Evolutionary conservation across 768 basidiomycete genomes (phyloP).

Genomic region (Daedaleopsis sinensis): DNA sequence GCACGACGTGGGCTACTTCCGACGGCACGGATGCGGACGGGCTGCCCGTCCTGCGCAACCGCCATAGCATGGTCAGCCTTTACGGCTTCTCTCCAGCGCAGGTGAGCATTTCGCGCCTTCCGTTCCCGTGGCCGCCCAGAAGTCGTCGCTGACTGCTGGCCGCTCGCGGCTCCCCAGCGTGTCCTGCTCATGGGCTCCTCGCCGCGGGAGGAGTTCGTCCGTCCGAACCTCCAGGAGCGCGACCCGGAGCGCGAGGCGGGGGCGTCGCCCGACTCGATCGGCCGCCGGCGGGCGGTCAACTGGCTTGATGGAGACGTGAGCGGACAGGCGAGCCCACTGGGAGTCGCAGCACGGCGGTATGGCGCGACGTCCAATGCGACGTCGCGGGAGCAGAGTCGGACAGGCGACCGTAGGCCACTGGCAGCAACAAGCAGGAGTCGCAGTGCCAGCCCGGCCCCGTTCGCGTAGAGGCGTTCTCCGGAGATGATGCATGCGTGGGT

Average conservation of each 20-base stretch:
- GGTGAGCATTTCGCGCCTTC: slow-evolving; percentile 37
- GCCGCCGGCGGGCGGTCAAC: slow-evolving; percentile 27
- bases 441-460: slow-evolving; percentile 9
- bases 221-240: slow-evolving; percentile 17
- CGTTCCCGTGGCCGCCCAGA: background rate
- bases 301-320: slow-evolving; percentile 25
- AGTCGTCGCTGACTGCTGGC: background rate
- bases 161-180: slow-evolving; percentile 40
- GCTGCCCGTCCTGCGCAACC: slow-evolving; percentile 50
- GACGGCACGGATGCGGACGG: slow-evolving; percentile 36
- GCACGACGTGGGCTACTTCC: slow-evolving; percentile 52
- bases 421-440: slow-evolving; percentile 3
- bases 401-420: slow-evolving; percentile 2
- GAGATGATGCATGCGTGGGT: background rate
- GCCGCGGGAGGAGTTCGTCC: slow-evolving; percentile 46
- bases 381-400: slow-evolving; percentile 17
- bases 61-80: slow-evolving; percentile 59
- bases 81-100: slow-evolving; percentile 78
- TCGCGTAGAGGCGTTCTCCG: background rate
- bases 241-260: slow-evolving; percentile 21
- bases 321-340: slow-evolving; percentile 3
- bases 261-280: slow-evolving; percentile 20
- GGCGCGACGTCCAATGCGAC: slow-evolving; percentile 13
- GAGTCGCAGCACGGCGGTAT: slow-evolving; percentile 10
- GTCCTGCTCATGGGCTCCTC: slow-evolving; percentile 70